Evolutionary conservation across 352 stramenopile species (phyloP).

Genomic region (Globisporangium spinosum): DNA sequence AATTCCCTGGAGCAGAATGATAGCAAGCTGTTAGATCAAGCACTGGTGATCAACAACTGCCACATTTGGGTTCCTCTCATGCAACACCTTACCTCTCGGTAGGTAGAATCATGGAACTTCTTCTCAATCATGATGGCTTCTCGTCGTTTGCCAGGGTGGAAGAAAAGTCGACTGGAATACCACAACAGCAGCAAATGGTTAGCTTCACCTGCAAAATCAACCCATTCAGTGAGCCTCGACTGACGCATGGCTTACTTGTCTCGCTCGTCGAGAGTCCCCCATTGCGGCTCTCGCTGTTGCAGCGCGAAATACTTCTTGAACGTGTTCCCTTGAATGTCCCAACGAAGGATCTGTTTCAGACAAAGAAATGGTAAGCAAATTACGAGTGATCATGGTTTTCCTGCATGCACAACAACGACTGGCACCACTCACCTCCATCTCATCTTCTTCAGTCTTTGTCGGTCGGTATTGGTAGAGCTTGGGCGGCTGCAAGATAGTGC

Average conservation of each 20-base stretch:
- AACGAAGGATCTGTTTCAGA: conserved; percentile 49
- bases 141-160: conserved; percentile 53
- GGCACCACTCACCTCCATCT: conserved; percentile 58
- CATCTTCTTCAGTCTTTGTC: conserved; percentile 59
- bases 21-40: neutral
- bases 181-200: conserved; percentile 12
- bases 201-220: neutral
- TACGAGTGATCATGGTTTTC: neutral
- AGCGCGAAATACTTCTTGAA: conserved; percentile 60
- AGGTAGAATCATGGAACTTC: conserved; percentile 62
- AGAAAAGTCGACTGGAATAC: conserved; percentile 46
- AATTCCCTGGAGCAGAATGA: conserved; percentile 24
- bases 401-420: neutral
- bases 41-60: neutral
- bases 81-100: conserved; percentile 31
- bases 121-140: conserved; percentile 68
- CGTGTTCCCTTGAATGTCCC: conserved; percentile 62
- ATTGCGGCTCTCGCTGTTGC: conserved; percentile 48
- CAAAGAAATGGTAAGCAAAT: conserved; percentile 2
- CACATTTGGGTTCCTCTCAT: conserved; percentile 2
- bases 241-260: conserved; percentile 38
- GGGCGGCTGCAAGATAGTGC: conserved; percentile 27
- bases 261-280: conserved; percentile 51
- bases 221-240: neutral
- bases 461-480: conserved; percentile 55